Percentiles rank a stretch among this genome's conserved stretches.
phyloP scores from a whole-genome alignment of 352 stramenopile genomes.

The Phytopythium kandeliae region DNA sequence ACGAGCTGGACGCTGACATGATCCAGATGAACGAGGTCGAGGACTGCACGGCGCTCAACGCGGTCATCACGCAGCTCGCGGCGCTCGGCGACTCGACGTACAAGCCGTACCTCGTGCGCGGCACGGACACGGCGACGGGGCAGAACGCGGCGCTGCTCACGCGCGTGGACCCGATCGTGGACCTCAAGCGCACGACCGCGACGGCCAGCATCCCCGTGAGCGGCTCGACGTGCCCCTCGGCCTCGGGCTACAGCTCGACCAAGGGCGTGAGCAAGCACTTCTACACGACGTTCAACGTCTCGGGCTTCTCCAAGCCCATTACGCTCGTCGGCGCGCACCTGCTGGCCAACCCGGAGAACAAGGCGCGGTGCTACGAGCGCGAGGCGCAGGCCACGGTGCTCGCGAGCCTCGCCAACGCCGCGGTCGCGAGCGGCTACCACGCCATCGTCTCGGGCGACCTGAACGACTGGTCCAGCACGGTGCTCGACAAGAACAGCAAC shows the following conservation, averaged over 20 bases:
- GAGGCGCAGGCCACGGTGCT: slow-evolving; percentile 60
- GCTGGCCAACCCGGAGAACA: slow-evolving; percentile 51
- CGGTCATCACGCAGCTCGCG: slow-evolving; percentile 41
- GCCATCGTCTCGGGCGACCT: slow-evolving; percentile 63
- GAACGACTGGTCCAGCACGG: slow-evolving; percentile 51
- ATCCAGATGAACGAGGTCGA: slow-evolving; percentile 65
- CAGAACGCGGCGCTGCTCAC: slow-evolving; percentile 65
- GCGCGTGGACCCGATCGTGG: slow-evolving; percentile 45
- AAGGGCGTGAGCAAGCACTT: slow-evolving; percentile 70
- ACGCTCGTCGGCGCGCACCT: slow-evolving; percentile 61
- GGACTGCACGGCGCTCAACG: slow-evolving; percentile 42
- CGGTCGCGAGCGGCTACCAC: slow-evolving; percentile 38
- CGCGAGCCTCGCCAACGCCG: slow-evolving; percentile 28
- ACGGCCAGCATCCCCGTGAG: slow-evolving; percentile 35
- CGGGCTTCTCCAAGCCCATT: slow-evolving; percentile 58
- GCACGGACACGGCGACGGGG: slow-evolving; percentile 54
- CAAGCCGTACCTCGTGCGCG: slow-evolving; percentile 55
- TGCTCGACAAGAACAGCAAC: slow-evolving; percentile 61
- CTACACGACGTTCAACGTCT: slow-evolving; percentile 61
- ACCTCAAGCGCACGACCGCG: slow-evolving; percentile 33
- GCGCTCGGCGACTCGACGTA: slow-evolving; percentile 46
- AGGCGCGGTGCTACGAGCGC: slow-evolving; percentile 46
- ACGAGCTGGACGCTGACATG: slow-evolving; percentile 51
- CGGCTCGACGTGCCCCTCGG: slow-evolving; percentile 44
- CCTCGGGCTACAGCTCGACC: slow-evolving; percentile 26